phyloP scores from a whole-genome alignment of 176 grass and related monocot species.

The Panicum miliaceum region DNA sequence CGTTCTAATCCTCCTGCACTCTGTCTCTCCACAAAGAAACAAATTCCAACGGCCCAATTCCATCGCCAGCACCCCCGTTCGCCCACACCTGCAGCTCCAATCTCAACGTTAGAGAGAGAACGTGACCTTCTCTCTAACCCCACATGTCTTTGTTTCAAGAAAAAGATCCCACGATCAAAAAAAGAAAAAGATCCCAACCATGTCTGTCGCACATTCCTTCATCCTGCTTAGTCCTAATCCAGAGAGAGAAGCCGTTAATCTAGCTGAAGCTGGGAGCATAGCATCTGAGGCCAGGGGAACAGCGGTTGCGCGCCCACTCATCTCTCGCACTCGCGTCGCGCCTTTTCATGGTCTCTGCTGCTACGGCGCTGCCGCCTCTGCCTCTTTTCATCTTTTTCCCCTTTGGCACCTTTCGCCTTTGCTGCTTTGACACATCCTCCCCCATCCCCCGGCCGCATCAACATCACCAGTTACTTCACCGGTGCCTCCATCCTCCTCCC shows the following conservation, averaged over 20 bases:
- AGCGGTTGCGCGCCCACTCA: constrained; percentile 40
- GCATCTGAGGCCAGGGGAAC: not conserved
- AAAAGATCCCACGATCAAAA: no score
- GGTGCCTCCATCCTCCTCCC: not conserved
- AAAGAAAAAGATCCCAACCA: no score
- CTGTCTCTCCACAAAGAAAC: not conserved
- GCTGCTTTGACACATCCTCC: constrained; percentile 11
- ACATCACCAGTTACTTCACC: not conserved
- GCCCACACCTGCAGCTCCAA: not conserved
- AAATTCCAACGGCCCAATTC: constrained; percentile 43
- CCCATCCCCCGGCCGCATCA: not conserved
- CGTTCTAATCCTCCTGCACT: not conserved
- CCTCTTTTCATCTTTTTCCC: constrained; percentile 31
- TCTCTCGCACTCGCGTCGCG: constrained; percentile 47
- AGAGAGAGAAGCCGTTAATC: constrained; percentile 9
- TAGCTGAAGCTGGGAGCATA: not conserved
- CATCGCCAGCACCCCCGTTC: not conserved
- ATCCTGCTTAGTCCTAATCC: not conserved
- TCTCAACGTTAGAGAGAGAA: no score
- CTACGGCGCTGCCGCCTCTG: constrained; percentile 8
- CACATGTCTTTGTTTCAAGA: no score
- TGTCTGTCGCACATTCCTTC: no score
- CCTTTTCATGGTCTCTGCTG: constrained; percentile 45
- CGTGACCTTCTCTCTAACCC: no score
- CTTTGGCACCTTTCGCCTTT: constrained; percentile 15